Evolutionary conservation across 78 protist species (phyloP), one percentile per base, ranked within the genome.

Genomic region (Dictyostelium intermedium): DNA sequence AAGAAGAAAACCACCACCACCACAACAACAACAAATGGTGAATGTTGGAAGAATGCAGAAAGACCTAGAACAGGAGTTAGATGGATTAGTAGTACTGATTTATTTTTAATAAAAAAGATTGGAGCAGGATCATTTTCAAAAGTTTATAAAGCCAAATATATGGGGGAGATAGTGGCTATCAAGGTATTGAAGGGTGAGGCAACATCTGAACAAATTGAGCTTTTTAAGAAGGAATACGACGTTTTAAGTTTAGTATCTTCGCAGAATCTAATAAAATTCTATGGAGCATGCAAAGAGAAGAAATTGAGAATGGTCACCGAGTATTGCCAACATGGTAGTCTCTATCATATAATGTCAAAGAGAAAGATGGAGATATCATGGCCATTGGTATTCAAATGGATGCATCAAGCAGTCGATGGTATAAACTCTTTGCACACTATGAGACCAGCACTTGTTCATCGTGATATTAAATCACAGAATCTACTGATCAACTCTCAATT

Each of bases 381-480:
- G 96, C 87, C 74, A 23, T 27, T 81, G 35, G 83, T 92, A 27
- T 82, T 92, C 25, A 80, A 74, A 61, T 92, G 91, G 91, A 80
- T 86, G 66, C 37, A 35, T 13, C 91, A 92, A 30, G 92, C 87
- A 0, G 84, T 82, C 1, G 87, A 76, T 7, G 96, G 96, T 74
- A 84, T 92, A 1, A 92, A 80, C 35, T 60, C 74, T 2, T 30
- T 92, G 9, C 96, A 92, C 60, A 86, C 85, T 18, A 85, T 82
- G 91, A 81, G 77, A 20, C 91, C 96, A 32, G 93, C 92, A 34
- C 69, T 92, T 27, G 96, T 92, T 8, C 96, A 92, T 78, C 60
- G 96, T 56, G 96, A 92, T 78, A 86, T 92, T 39, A 92, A 89
- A 69, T 74, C 95, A 5, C 92, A 91, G 9, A 83, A 92, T 89